Conservation (phyloP, 768 basidiomycete species). For the Rubroboletus pulcherrimus region DNA sequence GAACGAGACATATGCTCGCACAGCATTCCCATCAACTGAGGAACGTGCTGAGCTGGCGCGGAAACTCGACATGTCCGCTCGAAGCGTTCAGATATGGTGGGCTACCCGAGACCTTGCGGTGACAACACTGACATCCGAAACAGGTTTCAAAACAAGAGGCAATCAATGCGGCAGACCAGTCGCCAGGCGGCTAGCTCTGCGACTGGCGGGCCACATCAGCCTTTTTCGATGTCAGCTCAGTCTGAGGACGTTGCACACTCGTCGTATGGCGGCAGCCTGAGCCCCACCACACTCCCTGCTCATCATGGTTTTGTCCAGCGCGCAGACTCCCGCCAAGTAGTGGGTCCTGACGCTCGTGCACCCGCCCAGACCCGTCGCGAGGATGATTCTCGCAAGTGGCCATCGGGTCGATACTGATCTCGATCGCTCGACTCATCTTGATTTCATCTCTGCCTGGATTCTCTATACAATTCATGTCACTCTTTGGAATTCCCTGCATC, state of each 20-base stretch:
- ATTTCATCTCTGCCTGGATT: slow-evolving; percentile 35
- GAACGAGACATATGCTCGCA: slow-evolving; percentile 76
- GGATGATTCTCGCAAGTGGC: slow-evolving; percentile 49
- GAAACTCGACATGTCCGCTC: slow-evolving; percentile 74
- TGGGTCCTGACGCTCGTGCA: slow-evolving; percentile 28
- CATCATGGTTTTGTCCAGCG: slow-evolving; percentile 39
- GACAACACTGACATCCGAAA: slow-evolving; percentile 19
- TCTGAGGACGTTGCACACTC: slow-evolving; percentile 30
- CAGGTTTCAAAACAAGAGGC: slow-evolving; percentile 88
- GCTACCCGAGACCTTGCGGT: slow-evolving; percentile 18
- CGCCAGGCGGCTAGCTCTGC: slow-evolving; percentile 53
- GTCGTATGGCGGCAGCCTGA: slow-evolving; percentile 35
- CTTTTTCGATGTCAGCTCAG: slow-evolving; percentile 44
- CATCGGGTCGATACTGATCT: slow-evolving; percentile 43
- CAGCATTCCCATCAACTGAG: slow-evolving; percentile 85
- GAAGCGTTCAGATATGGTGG: slow-evolving; percentile 87
- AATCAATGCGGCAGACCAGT: slow-evolving; percentile 76
- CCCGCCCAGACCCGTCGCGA: slow-evolving; percentile 40
- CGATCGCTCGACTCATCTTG: slow-evolving; percentile 29
- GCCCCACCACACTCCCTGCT: slow-evolving; percentile 28
- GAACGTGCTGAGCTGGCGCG: slow-evolving; percentile 77
- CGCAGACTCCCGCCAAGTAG: slow-evolving; percentile 38
- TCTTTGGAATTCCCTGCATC: slow-evolving; percentile 31
- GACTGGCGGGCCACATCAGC: slow-evolving; percentile 43
- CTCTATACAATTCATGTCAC: slow-evolving; percentile 33